Evolutionary conservation across 108 stramenopile species (phyloP).

Genomic region (Nitzschia sp.): DNA sequence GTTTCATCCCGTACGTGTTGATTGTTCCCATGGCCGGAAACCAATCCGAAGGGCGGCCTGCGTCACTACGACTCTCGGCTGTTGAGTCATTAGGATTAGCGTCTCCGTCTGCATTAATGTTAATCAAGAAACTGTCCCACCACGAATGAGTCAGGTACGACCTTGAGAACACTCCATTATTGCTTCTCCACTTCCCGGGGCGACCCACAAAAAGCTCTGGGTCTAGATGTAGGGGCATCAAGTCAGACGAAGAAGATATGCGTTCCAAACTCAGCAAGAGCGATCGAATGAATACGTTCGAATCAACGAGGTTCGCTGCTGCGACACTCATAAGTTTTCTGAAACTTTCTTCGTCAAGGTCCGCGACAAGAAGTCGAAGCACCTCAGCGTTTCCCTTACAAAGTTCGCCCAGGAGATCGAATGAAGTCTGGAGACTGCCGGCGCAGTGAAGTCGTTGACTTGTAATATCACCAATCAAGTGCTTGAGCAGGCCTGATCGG

Average conservation of each 20-base stretch:
- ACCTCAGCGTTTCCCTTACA: constrained; percentile 71
- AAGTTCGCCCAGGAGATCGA: constrained; percentile 88
- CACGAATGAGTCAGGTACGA: constrained; percentile 61
- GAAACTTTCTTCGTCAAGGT: constrained; percentile 62
- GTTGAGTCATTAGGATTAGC: background rate
- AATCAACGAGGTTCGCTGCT: constrained; percentile 82
- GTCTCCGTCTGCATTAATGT: constrained; percentile 3
- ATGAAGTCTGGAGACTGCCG: constrained; percentile 84
- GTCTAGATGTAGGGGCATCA: constrained; percentile 16
- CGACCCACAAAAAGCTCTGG: background rate
- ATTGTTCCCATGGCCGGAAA: constrained; percentile 30
- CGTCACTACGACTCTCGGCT: constrained; percentile 9
- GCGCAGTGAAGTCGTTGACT: constrained; percentile 58
- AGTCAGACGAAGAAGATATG: constrained; percentile 28
- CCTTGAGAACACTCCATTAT: constrained; percentile 25
- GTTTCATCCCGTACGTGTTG: constrained; percentile 16
- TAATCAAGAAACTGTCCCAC: constrained; percentile 43
- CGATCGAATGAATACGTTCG: constrained; percentile 89
- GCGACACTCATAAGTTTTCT: constrained; percentile 63
- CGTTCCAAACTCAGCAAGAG: constrained; percentile 68
- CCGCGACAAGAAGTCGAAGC: constrained; percentile 39
- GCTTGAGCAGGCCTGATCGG: constrained; percentile 54
- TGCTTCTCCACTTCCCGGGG: constrained; percentile 10
- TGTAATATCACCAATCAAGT: constrained; percentile 61
- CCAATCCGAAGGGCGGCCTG: constrained; percentile 41